These are phyloP conservation scores for Solanum clarkiae DNA, from an alignment of 257 asterid genomes.

Conservation along the genomic window DNA sequence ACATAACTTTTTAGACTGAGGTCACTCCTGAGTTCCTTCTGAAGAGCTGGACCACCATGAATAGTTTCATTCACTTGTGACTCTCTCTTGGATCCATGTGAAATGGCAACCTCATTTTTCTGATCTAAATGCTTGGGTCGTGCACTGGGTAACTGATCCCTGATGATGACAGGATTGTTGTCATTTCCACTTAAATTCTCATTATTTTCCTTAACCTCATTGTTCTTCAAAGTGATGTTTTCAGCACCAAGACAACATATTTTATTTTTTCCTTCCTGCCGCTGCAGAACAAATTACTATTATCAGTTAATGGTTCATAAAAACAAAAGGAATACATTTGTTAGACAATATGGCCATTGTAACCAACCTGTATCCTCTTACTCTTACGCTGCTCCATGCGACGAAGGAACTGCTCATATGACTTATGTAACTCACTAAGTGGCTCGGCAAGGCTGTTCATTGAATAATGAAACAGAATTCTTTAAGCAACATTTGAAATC, in stretches of 20 bases:
- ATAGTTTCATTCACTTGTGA: slow-evolving; percentile 5
- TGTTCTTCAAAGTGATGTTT: slow-evolving; percentile 4
- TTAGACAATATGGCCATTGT: neutral
- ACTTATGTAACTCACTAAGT: slow-evolving; percentile 67
- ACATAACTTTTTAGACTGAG: neutral
- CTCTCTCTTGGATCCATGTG: slow-evolving; percentile 14
- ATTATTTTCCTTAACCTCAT: slow-evolving; percentile 10
- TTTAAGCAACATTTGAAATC: neutral
- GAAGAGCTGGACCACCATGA: slow-evolving; percentile 5
- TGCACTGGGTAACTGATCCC: slow-evolving; percentile 7
- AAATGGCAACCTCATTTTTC: slow-evolving; percentile 12
- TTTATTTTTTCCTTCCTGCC: slow-evolving; percentile 22
- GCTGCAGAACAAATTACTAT: slow-evolving; percentile 16
- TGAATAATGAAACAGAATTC: neutral
- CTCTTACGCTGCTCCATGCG: slow-evolving; percentile 47
- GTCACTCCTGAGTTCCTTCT: slow-evolving; percentile 7
- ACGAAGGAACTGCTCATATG: slow-evolving; percentile 71
- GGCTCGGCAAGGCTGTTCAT: slow-evolving; percentile 84
- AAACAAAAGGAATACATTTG: neutral
- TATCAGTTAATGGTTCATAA: slow-evolving; percentile 5
- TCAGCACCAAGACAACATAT: slow-evolving; percentile 2
- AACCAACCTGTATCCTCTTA: slow-evolving; percentile 55
- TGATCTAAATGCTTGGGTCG: slow-evolving; percentile 2
- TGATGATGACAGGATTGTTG: neutral
- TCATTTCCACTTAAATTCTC: slow-evolving; percentile 9